Base-by-base conservation (phyloP, 192 early-diverging fungal genomes). In the Backusella sp. region DNA sequence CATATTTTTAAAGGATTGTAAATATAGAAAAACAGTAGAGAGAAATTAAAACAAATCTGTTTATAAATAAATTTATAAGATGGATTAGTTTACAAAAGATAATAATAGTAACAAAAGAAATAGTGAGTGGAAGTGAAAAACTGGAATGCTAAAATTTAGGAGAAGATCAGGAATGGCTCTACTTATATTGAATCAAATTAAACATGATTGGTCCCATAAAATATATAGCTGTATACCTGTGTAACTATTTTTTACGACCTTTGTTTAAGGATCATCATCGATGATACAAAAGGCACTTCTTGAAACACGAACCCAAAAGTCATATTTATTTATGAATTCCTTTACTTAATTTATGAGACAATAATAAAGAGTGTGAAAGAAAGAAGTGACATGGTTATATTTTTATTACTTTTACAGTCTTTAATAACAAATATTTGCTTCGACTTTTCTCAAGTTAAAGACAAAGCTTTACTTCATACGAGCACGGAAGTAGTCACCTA, bases 401-500 rank as follows among this genome's bases (percentile, higher is more conserved):
- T 41, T 32, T 32, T 23, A 39, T 23, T 69, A 14, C 56, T 62
- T 62, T 28, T 49, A 49, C 56, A 62, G 56, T 12, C 3, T 62
- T 23, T 62, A 28, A 28, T 62, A 62, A 28, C 23, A 62, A 28
- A 62, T 26, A 3, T 62, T 0, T 28, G 23, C 28, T 12, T 26
- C 21, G 36, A 69, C 21, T 41, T 69, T n/a, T 21, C 39, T 35
- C 68, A 35, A 11, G 17, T 68, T 68, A n/a, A n/a, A 19, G 35
- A 19, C n/a, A 23, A 36, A 0, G 6, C 34, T 62, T 67, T 67
- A 67, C 4, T 69, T 41, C 35, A 76, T 52, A 42, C 44, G 28
- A 26, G 66, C 65, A 53, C 75, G 56, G 65, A 76, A 76, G 69
- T 76, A 70, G 30, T 76, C 75, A 37, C 75, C 75, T 76, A 68